These are phyloP conservation scores for Albizia julibrissin DNA, from an alignment of 306 rosid species.

Conservation along the genomic window DNA sequence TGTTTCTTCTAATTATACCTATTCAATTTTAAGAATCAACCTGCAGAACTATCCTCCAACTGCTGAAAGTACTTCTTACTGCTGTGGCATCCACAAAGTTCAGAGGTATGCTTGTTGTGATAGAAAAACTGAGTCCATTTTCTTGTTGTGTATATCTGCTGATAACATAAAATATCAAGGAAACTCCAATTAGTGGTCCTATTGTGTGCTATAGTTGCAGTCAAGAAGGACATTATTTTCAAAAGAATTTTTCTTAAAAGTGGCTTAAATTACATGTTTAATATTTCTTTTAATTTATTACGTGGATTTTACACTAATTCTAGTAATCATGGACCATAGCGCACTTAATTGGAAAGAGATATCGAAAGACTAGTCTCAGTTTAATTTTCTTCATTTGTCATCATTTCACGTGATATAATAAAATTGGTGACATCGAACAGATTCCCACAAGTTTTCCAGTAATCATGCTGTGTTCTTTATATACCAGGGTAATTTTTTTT, in stretches of 20 bases:
- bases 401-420: neutral
- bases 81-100: constrained; percentile 94
- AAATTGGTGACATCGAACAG: neutral
- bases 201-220: neutral
- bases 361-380: constrained; percentile 5
- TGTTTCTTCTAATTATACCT: constrained; percentile 36
- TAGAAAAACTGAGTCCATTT: neutral
- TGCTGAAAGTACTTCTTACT: constrained; percentile 96
- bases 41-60: constrained; percentile 94
- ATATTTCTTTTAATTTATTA: neutral
- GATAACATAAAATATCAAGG: constrained; percentile 23
- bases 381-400: constrained; percentile 11
- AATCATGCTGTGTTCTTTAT: neutral
- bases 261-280: neutral
- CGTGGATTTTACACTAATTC: constrained; percentile 19
- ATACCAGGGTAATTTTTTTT: neutral
- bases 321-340: neutral
- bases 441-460: neutral
- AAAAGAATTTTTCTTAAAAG: neutral
- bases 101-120: constrained; percentile 64
- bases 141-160: constrained; percentile 20
- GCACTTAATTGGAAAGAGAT: constrained; percentile 17
- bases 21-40: constrained; percentile 40
- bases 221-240: neutral
- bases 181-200: neutral